Conservation (phyloP, 352 stramenopile genomes). For the Pythium biforme region DNA sequence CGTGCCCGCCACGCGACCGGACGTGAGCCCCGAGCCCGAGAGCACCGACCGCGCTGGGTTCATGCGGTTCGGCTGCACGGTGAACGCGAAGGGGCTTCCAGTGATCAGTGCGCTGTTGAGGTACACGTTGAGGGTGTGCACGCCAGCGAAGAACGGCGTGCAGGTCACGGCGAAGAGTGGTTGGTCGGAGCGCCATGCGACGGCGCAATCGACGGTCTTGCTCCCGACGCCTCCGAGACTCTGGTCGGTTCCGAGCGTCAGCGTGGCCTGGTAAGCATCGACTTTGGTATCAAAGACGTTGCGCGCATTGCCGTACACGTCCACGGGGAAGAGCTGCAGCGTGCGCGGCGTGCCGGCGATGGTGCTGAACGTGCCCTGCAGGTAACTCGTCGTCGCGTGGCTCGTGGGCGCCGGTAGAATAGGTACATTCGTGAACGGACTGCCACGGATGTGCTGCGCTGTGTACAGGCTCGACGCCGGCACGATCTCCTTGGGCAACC, state of each 20-base stretch:
- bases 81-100: conserved; percentile 45
- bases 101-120: conserved; percentile 39
- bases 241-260: conserved; percentile 41
- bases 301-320: conserved; percentile 46
- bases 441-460: conserved; percentile 46
- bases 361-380: conserved; percentile 30
- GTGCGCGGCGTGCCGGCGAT: conserved; percentile 34
- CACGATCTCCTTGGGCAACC: conserved; percentile 41
- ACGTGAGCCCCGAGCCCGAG: conserved; percentile 41
- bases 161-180: conserved; percentile 24
- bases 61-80: conserved; percentile 41
- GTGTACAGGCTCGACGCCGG: conserved; percentile 44
- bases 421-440: conserved; percentile 46
- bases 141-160: conserved; percentile 41
- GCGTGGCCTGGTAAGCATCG: conserved; percentile 35
- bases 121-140: conserved; percentile 51
- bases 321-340: conserved; percentile 45
- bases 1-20: conserved; percentile 44
- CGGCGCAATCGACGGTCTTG: conserved; percentile 25
- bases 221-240: conserved; percentile 52
- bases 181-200: conserved; percentile 4
- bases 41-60: conserved; percentile 43
- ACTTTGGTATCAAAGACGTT: conserved; percentile 19
- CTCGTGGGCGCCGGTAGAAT: conserved; percentile 35
- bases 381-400: conserved; percentile 25